Evolutionary conservation across 257 asterid genomes (phyloP).

Genomic region (Verbena officinalis): DNA sequence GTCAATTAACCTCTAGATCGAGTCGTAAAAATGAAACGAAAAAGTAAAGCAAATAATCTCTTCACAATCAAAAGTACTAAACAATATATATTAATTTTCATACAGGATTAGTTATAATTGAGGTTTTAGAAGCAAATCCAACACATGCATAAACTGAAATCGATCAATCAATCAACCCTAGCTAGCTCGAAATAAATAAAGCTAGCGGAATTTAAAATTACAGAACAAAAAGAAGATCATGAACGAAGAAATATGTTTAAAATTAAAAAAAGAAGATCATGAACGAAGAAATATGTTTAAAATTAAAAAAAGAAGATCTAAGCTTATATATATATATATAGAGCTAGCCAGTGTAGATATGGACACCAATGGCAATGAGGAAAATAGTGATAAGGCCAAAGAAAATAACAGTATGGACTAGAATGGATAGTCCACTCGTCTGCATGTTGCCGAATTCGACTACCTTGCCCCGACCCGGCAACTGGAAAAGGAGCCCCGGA

Average conservation of each 20-base stretch:
- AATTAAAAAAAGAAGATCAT: too few species aligned
- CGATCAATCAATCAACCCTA: too few species aligned
- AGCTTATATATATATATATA: background rate
- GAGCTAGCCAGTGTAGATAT: conserved; percentile 48
- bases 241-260: too few species aligned
- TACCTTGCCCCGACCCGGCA: conserved; percentile 64
- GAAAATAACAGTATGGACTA: conserved; percentile 67
- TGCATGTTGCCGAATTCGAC: conserved; percentile 76
- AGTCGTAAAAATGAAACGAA: too few species aligned
- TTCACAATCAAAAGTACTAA: background rate
- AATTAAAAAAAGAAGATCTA: background rate
- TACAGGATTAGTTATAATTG: too few species aligned
- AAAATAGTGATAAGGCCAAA: conserved; percentile 73
- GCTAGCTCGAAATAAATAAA: too few species aligned
- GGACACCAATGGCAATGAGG: conserved; percentile 78
- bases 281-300: too few species aligned
- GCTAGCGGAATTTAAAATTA: too few species aligned
- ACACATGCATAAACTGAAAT: conserved; percentile 2
- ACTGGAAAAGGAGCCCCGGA: conserved; percentile 82
- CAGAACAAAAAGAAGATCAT: too few species aligned
- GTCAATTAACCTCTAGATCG: too few species aligned
- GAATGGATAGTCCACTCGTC: conserved; percentile 60
- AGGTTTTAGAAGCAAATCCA: background rate
- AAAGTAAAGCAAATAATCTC: background rate
- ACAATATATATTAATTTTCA: too few species aligned